Evolutionary conservation across 805 yeast species (phyloP), one percentile per base, ranked within the genome.

Genomic region (Candida oleophila): DNA sequence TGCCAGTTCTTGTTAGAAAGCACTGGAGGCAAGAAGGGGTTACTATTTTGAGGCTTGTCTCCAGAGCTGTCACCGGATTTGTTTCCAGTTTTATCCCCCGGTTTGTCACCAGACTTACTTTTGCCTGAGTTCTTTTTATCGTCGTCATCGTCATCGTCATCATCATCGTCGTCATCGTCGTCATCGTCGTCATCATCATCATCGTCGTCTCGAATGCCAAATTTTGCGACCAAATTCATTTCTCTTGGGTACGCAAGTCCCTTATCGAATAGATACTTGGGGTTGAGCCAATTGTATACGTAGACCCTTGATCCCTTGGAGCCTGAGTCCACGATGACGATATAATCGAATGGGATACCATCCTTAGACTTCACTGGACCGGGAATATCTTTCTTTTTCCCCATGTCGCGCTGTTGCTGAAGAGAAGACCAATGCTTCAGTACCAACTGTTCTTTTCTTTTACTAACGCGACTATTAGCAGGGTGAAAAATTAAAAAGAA

Each of bases 281-380:
- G 71, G 44, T 76, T 74, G 37, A 68, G 59, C 81, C 82, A 84
- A 46, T 76, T 71, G 62, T 83, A 83, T 1, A 83, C 72, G 53
- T 71, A 80, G 0, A 83, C 86, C 16, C 88, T 59, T 0, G 86
- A 77, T 0, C 88, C 88, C 47, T 74, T 80, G 2, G 87, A 81
- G 0, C 89, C 88, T 1, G 87, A 79, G 59, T 83, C 89, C 2
- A 83, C 75, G 3, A 83, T 70, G 2, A 83, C 73, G 2, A 82
- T 76, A 56, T 82, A 83, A 57, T 83, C 82, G 48, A 77, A 79
- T 0, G 85, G 85, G 1, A 75, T 61, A 2, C 77, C 77, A 1
- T 71, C 59, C 2, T 59, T 54, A 44, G 75, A 72, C 22, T 59
- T 57, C 2, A 75, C 51, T 0, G 74, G 72, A 2, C 76, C 76